Evolutionary conservation across 2,329 filamentous ascomycete genomes (phyloP).

Genomic region (Periconia sp.): DNA sequence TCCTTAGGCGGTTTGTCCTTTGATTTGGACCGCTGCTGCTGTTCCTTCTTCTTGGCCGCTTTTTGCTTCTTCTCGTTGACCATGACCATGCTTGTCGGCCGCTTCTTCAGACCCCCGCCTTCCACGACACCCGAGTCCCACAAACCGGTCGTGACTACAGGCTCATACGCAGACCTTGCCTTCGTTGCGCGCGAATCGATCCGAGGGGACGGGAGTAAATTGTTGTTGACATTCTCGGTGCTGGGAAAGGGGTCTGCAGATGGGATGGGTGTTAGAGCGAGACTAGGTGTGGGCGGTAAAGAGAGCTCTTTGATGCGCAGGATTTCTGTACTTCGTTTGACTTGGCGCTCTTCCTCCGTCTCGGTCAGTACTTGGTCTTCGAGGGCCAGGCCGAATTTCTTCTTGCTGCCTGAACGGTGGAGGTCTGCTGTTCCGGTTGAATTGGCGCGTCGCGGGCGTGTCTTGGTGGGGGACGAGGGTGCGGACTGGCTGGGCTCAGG

Average conservation of each 20-base stretch:
- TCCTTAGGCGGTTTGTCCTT: conserved; percentile 19
- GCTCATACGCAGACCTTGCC: conserved; percentile 34
- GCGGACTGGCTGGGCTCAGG: conserved; percentile 20
- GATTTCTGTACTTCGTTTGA: conserved; percentile 33
- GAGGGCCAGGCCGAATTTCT: conserved; percentile 29
- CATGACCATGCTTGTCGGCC: conserved; percentile 38
- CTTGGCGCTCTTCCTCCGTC: conserved; percentile 36
- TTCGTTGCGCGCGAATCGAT: conserved; percentile 23
- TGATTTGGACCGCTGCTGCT: conserved; percentile 25
- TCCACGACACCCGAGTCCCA: conserved; percentile 40
- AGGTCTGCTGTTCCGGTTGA: conserved; percentile 36
- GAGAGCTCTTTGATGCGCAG: conserved; percentile 35
- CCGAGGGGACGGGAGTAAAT: conserved; percentile 1
- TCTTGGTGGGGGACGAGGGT: conserved; percentile 24
- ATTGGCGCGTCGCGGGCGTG: conserved; percentile 36
- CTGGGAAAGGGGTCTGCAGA: conserved; percentile 11
- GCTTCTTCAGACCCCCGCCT: conserved; percentile 24
- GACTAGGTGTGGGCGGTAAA: conserved; percentile 16
- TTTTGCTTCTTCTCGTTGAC: conserved; percentile 36
- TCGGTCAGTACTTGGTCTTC: conserved; percentile 31
- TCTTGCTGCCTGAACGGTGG: conserved; percentile 28
- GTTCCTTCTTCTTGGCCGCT: conserved; percentile 23
- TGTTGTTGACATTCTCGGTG: neutral
- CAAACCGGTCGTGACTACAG: conserved; percentile 35
- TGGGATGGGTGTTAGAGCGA: conserved; percentile 10